Conservation (phyloP, 768 basidiomycete species). For the Cubamyces sp. region DNA sequence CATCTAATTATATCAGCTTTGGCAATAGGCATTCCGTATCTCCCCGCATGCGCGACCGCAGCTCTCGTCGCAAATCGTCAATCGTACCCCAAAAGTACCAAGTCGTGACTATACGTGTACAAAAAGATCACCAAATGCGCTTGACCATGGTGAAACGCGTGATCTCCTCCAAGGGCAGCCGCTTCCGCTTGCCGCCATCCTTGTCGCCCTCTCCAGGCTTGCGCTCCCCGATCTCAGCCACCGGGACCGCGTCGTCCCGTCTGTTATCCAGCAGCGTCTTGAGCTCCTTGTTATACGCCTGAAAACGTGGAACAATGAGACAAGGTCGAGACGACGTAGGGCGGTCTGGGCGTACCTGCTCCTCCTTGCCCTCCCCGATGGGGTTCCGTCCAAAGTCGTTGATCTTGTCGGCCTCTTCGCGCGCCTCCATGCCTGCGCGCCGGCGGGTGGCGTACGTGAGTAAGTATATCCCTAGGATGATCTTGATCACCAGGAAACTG, state of each 20-base stretch:
- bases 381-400: slow-evolving; percentile 92
- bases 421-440: slow-evolving; percentile 75
- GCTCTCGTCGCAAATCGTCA: background rate
- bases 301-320: slow-evolving; percentile 19
- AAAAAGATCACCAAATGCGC: slow-evolving; percentile 64
- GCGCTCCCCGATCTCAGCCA: slow-evolving; percentile 75
- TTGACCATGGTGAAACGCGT: slow-evolving; percentile 97
- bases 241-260: slow-evolving; percentile 66
- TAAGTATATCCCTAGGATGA: slow-evolving; percentile 89
- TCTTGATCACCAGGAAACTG: slow-evolving; percentile 84
- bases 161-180: slow-evolving; percentile 82
- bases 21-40: background rate
- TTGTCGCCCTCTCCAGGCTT: slow-evolving; percentile 25
- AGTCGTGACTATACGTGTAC: background rate
- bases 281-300: slow-evolving; percentile 85
- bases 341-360: no score
- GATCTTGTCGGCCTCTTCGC: slow-evolving; percentile 71
- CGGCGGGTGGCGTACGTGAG: slow-evolving; percentile 81
- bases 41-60: background rate
- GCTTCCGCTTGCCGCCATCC: slow-evolving; percentile 52
- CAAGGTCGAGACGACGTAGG: no score
- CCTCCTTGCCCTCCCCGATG: slow-evolving; percentile 88
- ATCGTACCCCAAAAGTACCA: background rate
- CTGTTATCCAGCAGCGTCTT: slow-evolving; percentile 70
- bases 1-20: background rate